A percentile compares a stretch with the other conserved stretches of the same genome.
phyloP scores from a whole-genome alignment of 257 asterid species.

The Solanum clarkiae region DNA sequence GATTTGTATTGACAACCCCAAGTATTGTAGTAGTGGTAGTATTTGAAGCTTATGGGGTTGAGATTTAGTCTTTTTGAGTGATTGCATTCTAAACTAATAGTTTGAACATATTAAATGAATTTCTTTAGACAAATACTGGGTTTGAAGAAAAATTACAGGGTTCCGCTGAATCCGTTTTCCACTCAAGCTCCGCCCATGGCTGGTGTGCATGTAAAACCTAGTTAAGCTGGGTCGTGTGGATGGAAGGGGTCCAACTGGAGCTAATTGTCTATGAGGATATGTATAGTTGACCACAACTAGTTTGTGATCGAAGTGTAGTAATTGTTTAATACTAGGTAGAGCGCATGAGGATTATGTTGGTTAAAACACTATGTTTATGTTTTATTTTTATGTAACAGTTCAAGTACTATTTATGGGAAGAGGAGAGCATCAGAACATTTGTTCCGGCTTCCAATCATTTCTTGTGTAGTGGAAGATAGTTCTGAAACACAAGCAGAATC shows the following conservation, averaged over 20 bases:
- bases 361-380: neutral
- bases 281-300: neutral
- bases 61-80: neutral
- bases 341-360: neutral
- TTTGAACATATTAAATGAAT: neutral
- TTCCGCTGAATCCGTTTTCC: neutral
- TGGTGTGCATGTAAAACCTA: neutral
- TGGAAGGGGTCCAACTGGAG: neutral
- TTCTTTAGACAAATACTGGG: neutral
- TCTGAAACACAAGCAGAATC: slow-evolving; percentile 21
- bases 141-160: neutral
- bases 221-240: neutral
- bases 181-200: neutral
- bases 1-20: neutral
- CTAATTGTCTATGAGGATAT: neutral
- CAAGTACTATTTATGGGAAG: slow-evolving; percentile 19
- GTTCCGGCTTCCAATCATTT: slow-evolving; percentile 20
- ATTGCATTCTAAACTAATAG: neutral
- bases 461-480: slow-evolving; percentile 34
- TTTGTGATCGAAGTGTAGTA: neutral
- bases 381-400: slow-evolving; percentile 22
- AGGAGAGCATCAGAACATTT: slow-evolving; percentile 9
- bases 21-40: neutral
- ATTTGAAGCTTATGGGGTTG: neutral
- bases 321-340: neutral